Evolutionary conservation across 148 eudicot genomes (phyloP).

Genomic region (Spergularia bocconei): DNA sequence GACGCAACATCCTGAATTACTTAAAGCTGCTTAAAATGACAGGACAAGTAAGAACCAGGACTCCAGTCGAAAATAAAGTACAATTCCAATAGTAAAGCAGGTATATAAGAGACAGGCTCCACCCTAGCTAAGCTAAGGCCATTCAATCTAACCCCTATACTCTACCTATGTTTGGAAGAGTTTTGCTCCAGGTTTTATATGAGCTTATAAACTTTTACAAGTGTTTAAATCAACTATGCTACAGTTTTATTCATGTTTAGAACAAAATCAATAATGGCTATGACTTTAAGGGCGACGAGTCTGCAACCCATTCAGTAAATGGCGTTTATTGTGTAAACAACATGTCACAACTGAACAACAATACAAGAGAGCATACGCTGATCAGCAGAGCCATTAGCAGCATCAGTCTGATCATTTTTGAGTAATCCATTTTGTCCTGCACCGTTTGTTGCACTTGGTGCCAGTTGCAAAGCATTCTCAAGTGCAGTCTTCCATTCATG

Average conservation of each 20-base stretch:
- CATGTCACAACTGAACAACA: background rate
- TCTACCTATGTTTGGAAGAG: background rate
- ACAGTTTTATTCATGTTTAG: background rate
- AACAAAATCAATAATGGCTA: background rate
- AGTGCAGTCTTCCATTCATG: constrained; percentile 89
- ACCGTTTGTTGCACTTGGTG: constrained; percentile 63
- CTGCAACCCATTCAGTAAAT: background rate
- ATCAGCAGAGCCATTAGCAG: constrained; percentile 49
- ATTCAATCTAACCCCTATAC: background rate
- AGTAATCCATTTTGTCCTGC: constrained; percentile 61
- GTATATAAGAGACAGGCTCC: background rate
- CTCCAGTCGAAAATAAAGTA: background rate
- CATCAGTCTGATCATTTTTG: constrained; percentile 51
- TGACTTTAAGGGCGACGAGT: background rate
- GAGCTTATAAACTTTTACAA: background rate
- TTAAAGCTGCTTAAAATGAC: no score
- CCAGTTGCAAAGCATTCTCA: constrained; percentile 83
- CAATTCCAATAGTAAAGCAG: background rate
- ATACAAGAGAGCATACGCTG: constrained; percentile 45
- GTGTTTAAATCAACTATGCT: background rate
- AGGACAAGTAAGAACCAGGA: background rate
- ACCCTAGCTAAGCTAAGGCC: background rate
- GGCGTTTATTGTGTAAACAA: background rate
- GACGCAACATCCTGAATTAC: no score
- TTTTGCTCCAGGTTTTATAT: background rate